phyloP scores from a whole-genome alignment of 305 asterid genomes.

The Fraxinus greggii region DNA sequence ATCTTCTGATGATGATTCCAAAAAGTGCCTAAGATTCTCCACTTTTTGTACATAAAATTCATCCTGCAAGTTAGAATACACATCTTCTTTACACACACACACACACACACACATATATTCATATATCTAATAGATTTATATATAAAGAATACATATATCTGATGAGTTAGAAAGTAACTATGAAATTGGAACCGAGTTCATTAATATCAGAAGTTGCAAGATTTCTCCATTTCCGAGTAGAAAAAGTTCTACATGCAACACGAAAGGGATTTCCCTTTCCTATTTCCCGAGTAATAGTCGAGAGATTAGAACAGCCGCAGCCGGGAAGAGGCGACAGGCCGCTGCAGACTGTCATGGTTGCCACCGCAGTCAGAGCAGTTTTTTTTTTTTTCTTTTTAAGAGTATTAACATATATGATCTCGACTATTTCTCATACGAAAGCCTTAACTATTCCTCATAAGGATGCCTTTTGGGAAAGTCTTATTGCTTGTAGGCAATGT shows the following conservation, averaged over 20 bases:
- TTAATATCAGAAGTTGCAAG: background rate
- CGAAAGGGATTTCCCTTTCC: background rate
- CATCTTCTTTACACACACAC: background rate
- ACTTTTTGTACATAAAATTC: constrained; percentile 14
- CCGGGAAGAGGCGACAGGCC: background rate
- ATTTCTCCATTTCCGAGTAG: background rate
- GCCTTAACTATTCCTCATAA: background rate
- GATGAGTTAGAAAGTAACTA: background rate
- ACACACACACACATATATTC: background rate
- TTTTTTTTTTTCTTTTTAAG: too few relatives aligned
- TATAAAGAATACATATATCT: background rate
- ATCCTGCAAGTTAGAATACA: background rate
- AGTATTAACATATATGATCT: background rate
- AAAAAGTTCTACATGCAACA: background rate
- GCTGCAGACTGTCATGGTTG: background rate
- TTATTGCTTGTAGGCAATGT: background rate
- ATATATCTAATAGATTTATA: background rate
- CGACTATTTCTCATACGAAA: background rate
- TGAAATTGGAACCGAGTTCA: background rate
- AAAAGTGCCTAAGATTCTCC: constrained; percentile 12
- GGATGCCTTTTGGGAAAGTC: background rate
- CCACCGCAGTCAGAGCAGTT: background rate
- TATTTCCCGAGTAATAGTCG: background rate
- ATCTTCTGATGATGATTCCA: background rate
- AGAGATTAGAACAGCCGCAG: background rate